A percentile compares a stretch with the other conserved stretches of the same genome.
Conservation (phyloP, 176 grass and related monocot genomes). For the Melocanna baccifera region DNA sequence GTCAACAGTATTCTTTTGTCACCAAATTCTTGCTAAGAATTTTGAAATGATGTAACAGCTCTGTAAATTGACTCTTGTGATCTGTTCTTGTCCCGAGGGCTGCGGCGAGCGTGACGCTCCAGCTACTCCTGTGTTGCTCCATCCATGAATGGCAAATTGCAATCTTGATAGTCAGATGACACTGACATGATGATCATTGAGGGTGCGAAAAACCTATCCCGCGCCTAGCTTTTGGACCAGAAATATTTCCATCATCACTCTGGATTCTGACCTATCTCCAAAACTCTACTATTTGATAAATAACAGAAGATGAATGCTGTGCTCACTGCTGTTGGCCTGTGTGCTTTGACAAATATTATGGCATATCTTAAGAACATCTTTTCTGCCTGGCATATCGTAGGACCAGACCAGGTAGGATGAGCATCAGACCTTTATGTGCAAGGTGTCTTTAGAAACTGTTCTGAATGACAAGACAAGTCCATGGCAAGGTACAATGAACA, state of each 20-base stretch:
- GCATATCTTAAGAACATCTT: conserved; percentile 1
- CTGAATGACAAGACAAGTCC: conserved; percentile 24
- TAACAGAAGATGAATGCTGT: neutral
- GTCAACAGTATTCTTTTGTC: conserved; percentile 32
- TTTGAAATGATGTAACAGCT: conserved; percentile 29
- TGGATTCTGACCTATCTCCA: conserved; percentile 11
- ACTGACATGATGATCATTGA: conserved; percentile 16
- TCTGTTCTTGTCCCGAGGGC: conserved; percentile 17
- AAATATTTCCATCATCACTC: conserved; percentile 14
- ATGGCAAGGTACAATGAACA: neutral
- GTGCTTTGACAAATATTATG: conserved; percentile 37
- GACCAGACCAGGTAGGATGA: conserved; percentile 24
- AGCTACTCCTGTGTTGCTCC: conserved; percentile 8
- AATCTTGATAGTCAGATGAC: conserved; percentile 12
- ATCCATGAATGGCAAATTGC: neutral
- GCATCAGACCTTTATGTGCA: conserved; percentile 18
- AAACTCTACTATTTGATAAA: conserved; percentile 17
- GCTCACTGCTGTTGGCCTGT: neutral
- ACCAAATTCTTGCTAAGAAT: neutral
- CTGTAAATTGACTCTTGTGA: conserved; percentile 28
- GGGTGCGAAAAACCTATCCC: neutral
- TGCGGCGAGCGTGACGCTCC: neutral
- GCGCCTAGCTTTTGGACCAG: neutral
- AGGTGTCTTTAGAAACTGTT: neutral
- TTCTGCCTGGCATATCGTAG: conserved; percentile 9